Conservation (phyloP, 1,284 basidiomycete species). For the Cutaneotrichosporon sp. region DNA sequence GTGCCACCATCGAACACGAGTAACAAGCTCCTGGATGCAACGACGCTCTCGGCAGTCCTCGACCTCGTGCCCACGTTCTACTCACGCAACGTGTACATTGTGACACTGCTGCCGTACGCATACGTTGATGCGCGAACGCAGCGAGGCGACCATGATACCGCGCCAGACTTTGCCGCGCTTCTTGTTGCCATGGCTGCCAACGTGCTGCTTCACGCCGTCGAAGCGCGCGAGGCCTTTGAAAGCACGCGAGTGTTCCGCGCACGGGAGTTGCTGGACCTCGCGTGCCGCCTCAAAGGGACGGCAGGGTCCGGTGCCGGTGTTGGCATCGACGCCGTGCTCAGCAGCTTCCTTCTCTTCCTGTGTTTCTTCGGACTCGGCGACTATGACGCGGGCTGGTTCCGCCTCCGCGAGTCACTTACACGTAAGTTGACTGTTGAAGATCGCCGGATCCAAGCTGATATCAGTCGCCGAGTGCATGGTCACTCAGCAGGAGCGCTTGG, state of each 20-base stretch:
- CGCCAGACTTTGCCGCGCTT: not conserved
- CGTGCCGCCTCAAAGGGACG: not conserved
- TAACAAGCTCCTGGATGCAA: not conserved
- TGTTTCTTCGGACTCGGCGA: not conserved
- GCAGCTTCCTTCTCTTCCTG: not conserved
- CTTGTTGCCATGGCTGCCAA: not conserved
- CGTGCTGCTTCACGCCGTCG: not conserved
- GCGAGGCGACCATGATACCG: not conserved
- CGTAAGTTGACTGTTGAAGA: not conserved
- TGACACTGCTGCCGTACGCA: not conserved
- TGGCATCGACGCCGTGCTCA: not conserved
- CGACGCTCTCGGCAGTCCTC: not conserved
- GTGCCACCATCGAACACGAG: not conserved
- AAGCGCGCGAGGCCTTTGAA: not conserved
- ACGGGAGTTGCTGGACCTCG: not conserved
- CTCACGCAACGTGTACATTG: not conserved
- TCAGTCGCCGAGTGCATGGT: constrained; percentile 2
- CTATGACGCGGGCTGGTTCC: not conserved
- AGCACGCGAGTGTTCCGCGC: not conserved
- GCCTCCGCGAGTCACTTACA: not conserved
- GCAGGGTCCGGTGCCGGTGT: not conserved
- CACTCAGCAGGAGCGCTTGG: not conserved
- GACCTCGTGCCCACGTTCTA: not conserved
- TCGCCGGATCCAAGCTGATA: not conserved
- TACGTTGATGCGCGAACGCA: not conserved